Conservation (phyloP, 768 basidiomycete species). For the Amanita rimosa region DNA sequence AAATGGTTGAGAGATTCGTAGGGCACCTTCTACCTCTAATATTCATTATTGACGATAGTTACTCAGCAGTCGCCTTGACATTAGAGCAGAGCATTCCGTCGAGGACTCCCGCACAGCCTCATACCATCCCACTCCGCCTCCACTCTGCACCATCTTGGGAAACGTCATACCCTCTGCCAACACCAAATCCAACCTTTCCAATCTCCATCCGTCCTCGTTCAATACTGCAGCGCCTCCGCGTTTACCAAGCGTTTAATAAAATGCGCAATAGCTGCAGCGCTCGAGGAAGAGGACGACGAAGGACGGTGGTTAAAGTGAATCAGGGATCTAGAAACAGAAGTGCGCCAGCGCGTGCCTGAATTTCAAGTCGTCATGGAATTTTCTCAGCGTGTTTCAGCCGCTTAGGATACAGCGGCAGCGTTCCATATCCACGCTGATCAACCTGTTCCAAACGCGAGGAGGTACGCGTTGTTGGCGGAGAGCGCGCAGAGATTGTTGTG, state of each 20-base stretch:
- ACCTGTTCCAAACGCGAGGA: conserved; percentile 20
- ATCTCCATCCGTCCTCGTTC: conserved; percentile 58
- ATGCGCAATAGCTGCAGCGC: conserved; percentile 34
- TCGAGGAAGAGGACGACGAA: conserved; percentile 51
- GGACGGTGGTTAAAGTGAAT: conserved; percentile 66
- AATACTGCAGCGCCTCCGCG: conserved; percentile 73
- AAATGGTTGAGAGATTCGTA: conserved; percentile 40
- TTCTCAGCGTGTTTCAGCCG: conserved; percentile 58
- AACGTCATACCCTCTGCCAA: conserved; percentile 68
- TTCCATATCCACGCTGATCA: conserved; percentile 4
- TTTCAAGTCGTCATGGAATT: conserved; percentile 80
- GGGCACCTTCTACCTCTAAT: neutral
- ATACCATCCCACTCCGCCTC: conserved; percentile 67
- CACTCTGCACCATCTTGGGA: conserved; percentile 57
- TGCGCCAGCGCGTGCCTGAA: conserved; percentile 70
- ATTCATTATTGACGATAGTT: conserved; percentile 29
- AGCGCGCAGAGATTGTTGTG: conserved; percentile 71
- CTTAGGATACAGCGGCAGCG: no score
- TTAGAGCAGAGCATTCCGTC: conserved; percentile 77
- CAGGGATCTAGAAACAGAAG: conserved; percentile 65
- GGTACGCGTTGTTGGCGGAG: conserved; percentile 61
- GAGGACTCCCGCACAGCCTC: conserved; percentile 17
- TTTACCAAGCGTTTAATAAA: conserved; percentile 71
- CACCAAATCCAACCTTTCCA: conserved; percentile 64
- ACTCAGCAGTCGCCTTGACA: conserved; percentile 55